phyloP scores from a whole-genome alignment of 2,329 filamentous ascomycete genomes.

The Calonectria ilicicola region DNA sequence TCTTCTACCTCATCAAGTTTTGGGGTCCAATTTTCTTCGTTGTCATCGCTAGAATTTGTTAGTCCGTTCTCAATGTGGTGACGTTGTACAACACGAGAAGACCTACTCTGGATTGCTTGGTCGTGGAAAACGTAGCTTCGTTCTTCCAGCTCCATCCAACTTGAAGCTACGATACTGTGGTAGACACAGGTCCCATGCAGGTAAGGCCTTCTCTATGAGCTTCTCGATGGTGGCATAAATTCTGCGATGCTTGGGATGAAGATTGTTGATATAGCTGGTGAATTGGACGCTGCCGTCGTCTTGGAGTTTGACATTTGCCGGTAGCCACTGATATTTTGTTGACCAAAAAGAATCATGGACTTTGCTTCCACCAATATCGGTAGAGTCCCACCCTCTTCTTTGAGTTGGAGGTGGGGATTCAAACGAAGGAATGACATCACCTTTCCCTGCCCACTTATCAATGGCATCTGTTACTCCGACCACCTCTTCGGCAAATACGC shows the following conservation, averaged over 20 bases:
- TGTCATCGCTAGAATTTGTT: neutral
- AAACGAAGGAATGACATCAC: slow-evolving; percentile 26
- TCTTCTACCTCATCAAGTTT: neutral
- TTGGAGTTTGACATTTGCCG: slow-evolving; percentile 53
- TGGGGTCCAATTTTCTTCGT: slow-evolving; percentile 12
- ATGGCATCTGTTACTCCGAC: slow-evolving; percentile 40
- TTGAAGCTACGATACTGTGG: slow-evolving; percentile 52
- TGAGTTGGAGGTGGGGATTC: slow-evolving; percentile 63
- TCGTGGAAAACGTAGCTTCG: slow-evolving; percentile 15
- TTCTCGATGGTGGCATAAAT: slow-evolving; percentile 52
- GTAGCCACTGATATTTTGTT: slow-evolving; percentile 43
- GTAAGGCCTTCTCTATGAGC: slow-evolving; percentile 50
- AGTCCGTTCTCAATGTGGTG: slow-evolving; percentile 30
- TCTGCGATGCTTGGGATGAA: slow-evolving; percentile 51
- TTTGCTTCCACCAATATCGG: neutral
- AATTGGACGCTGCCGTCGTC: slow-evolving; percentile 48
- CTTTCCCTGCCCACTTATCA: slow-evolving; percentile 35
- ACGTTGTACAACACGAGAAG: slow-evolving; percentile 37
- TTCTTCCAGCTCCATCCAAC: slow-evolving; percentile 30
- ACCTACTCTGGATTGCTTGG: slow-evolving; percentile 27
- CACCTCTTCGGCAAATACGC: slow-evolving; percentile 49
- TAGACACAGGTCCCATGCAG: slow-evolving; percentile 62
- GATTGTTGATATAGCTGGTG: slow-evolving; percentile 60
- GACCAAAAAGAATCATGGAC: slow-evolving; percentile 47
- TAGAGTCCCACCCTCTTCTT: neutral